Conservation (phyloP, 805 yeast species). For the Teunomyces tritomae region DNA sequence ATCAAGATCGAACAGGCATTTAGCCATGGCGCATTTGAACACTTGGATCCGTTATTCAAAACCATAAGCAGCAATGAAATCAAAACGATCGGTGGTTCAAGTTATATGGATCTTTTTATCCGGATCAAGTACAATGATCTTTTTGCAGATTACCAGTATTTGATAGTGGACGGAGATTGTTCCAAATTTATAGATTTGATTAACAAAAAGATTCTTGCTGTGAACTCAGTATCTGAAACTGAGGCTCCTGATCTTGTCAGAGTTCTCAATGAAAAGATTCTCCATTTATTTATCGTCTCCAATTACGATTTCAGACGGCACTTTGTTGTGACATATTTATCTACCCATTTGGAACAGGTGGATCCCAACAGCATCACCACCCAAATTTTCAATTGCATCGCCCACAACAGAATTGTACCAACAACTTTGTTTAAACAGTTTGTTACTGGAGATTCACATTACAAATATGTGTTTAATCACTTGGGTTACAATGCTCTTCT, state of each 20-base stretch:
- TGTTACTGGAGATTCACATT: background rate
- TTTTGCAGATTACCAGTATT: constrained; percentile 29
- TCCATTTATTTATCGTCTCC: constrained; percentile 29
- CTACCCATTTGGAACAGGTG: background rate
- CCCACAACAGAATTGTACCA: constrained; percentile 15
- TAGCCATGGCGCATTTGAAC: background rate
- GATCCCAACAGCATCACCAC: background rate
- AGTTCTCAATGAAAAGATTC: constrained; percentile 23
- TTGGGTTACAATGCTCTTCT: background rate
- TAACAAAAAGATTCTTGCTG: constrained; percentile 26
- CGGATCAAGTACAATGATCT: constrained; percentile 33
- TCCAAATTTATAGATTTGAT: constrained; percentile 22
- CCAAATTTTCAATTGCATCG: constrained; percentile 9
- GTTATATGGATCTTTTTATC: constrained; percentile 8
- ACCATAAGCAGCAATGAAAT: background rate
- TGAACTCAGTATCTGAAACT: constrained; percentile 12
- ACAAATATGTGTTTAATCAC: background rate
- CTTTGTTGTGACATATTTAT: constrained; percentile 21
- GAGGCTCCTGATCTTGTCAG: constrained; percentile 7
- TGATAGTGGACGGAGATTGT: constrained; percentile 13
- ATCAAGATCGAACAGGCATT: background rate
- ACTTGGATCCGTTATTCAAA: background rate
- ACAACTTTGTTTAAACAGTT: constrained; percentile 13
- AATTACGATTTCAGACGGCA: constrained; percentile 33
- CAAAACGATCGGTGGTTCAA: background rate